These are phyloP conservation scores for Chlorokybus atmophyticus DNA, from an alignment of 139 green algal species.

Conservation along the genomic window DNA sequence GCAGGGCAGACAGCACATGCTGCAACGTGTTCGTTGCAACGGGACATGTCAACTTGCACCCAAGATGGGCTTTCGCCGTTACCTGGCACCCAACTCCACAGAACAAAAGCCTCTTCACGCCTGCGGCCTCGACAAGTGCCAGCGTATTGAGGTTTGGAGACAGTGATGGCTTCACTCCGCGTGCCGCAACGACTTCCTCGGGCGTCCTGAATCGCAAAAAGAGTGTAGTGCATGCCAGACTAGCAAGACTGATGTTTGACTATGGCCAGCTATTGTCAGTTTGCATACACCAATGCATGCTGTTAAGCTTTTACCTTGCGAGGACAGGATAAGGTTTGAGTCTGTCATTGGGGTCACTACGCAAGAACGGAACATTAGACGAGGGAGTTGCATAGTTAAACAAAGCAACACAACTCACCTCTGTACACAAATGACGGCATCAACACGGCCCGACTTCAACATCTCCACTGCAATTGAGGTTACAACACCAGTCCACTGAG, in stretches of 20 bases:
- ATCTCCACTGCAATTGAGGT: conserved; percentile 56
- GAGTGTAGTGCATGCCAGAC: too few relatives aligned
- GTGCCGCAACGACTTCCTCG: conserved; percentile 72
- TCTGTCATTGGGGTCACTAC: too few relatives aligned
- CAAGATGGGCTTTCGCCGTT: conserved; percentile 7
- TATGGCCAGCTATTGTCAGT: too few relatives aligned
- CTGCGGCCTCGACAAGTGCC: conserved; percentile 77
- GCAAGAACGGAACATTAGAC: too few relatives aligned
- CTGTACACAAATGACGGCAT: conserved; percentile 91
- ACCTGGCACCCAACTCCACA: conserved; percentile 50
- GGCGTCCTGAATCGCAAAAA: conserved; percentile 6
- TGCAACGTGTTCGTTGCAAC: too few relatives aligned
- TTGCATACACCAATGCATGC: too few relatives aligned
- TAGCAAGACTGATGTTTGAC: too few relatives aligned
- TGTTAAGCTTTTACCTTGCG: too few relatives aligned
- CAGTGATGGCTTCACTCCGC: conserved; percentile 85
- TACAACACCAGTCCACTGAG: conserved; percentile 93
- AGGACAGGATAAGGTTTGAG: too few relatives aligned
- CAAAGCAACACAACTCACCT: conserved; percentile 3
- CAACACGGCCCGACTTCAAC: conserved; percentile 66
- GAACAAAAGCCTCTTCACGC: conserved; percentile 73
- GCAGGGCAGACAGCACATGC: too few relatives aligned
- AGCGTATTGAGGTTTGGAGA: conserved; percentile 82
- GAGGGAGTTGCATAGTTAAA: background rate
- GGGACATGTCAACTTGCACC: too few relatives aligned